Base-by-base conservation (phyloP, 306 rosid genomes). In the Sphenostylis stenocarpa region DNA sequence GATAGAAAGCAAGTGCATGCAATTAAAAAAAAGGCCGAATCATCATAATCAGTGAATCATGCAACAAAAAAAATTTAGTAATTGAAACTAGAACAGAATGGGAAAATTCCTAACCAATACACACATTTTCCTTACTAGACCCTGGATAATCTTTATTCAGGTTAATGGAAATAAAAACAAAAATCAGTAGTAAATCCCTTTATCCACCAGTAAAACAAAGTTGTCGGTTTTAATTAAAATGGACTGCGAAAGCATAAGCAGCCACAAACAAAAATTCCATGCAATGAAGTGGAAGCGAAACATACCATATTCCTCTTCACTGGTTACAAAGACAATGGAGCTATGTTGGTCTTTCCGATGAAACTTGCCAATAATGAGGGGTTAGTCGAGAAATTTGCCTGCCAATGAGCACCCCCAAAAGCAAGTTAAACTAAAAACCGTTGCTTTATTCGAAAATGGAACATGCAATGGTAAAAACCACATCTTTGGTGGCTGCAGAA, bases 231-330 rank as follows among this genome's bases (percentile, higher is more conserved):
- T 6, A 28, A 7, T 31, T 45, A 29, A 34, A 21, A 36, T 31
- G 79, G 79, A 67, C 70, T 63, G 55, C 29, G 72, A n/a, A 9
- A 73, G 14, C 52, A 47, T 3, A 70, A 48, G 80, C 64, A 83
- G 61, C 24, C 33, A 26, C n/a, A 19, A 79, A 80, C 21, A 39
- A 70, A 83, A 64, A 79, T 48, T 20, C 12, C 71, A 21, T 65
- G 61, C 34, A 78, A 76, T 34, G 71, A 56, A 80, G 41, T 14
- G 6, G 15, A 31, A 60, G 38, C 4, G 3, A 83, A 70, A 67
- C 85, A 70, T 87, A 91, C 96, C 96, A 91, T 86, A 74, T 77
- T 24, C 72, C 41, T 62, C 63, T 77, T 78, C 51, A 67, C 61
- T 67, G 15, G 28, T 75, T 57, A 19, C 47, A 3, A 4, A 57